A percentile compares a stretch with the other conserved stretches of the same genome.
These are phyloP conservation scores for Sporothrix luriei DNA, from an alignment of 2,329 filamentous ascomycete genomes.

Conservation along the genomic window DNA sequence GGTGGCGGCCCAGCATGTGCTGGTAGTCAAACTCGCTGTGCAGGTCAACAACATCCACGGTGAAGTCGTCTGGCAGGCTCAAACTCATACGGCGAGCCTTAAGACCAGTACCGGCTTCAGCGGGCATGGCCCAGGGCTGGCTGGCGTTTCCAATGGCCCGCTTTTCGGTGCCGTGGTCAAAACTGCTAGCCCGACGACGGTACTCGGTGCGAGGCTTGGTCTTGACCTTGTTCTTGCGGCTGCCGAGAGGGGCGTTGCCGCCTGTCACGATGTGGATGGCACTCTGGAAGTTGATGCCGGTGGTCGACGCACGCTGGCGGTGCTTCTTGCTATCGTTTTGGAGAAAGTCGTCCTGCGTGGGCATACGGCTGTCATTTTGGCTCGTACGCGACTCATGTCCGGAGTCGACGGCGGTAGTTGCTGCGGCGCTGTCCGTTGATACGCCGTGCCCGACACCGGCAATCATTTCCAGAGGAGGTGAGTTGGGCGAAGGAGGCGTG, in stretches of 20 bases:
- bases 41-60: slow-evolving; percentile 69
- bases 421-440: slow-evolving; percentile 33
- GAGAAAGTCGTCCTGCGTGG: slow-evolving; percentile 51
- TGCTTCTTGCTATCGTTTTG: slow-evolving; percentile 54
- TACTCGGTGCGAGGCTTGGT: slow-evolving; percentile 30
- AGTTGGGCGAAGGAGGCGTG: slow-evolving; percentile 55
- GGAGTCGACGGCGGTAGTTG: slow-evolving; percentile 28
- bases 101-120: slow-evolving; percentile 71
- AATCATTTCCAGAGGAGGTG: slow-evolving; percentile 49
- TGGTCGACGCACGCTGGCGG: slow-evolving; percentile 48
- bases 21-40: slow-evolving; percentile 70
- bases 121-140: slow-evolving; percentile 60
- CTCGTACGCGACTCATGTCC: slow-evolving; percentile 26
- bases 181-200: slow-evolving; percentile 52
- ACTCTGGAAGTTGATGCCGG: slow-evolving; percentile 53
- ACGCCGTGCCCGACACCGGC: slow-evolving; percentile 38
- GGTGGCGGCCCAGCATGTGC: slow-evolving; percentile 70
- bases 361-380: slow-evolving; percentile 40
- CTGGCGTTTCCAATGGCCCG: slow-evolving; percentile 37
- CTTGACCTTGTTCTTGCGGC: slow-evolving; percentile 36
- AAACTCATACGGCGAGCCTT: slow-evolving; percentile 79
- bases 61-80: slow-evolving; percentile 72
- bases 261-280: slow-evolving; percentile 52
- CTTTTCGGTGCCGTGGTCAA: slow-evolving; percentile 46
- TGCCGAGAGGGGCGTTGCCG: slow-evolving; percentile 34